Conservation (phyloP, 352 stramenopile species). For the Globisporangium irregulare region DNA sequence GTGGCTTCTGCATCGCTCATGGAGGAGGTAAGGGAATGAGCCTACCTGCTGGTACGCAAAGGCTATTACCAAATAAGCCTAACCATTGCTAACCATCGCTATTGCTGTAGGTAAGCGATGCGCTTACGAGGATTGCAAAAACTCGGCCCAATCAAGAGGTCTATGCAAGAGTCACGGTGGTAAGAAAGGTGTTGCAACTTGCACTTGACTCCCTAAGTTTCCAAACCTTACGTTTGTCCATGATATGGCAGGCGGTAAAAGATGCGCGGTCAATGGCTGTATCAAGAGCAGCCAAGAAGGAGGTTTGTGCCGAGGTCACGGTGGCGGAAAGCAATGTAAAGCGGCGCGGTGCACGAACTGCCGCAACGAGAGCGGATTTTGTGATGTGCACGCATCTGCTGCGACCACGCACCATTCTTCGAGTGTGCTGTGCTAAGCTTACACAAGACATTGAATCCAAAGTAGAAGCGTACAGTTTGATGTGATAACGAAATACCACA, state of each 20-base stretch:
- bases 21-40: slow-evolving; percentile 44
- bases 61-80: not conserved
- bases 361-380: slow-evolving; percentile 28
- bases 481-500: not conserved
- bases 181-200: slow-evolving; percentile 15
- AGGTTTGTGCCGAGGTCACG: slow-evolving; percentile 67
- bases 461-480: not conserved
- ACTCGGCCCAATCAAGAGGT: slow-evolving; percentile 77
- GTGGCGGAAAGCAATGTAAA: slow-evolving; percentile 34
- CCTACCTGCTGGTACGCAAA: not conserved
- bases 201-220: not conserved
- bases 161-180: slow-evolving; percentile 87
- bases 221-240: not conserved
- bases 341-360: slow-evolving; percentile 24
- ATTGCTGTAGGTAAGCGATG: slow-evolving; percentile 60
- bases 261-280: slow-evolving; percentile 52
- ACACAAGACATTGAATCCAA: not conserved
- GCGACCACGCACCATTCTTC: not conserved
- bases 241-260: slow-evolving; percentile 48
- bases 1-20: slow-evolving; percentile 78
- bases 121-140: slow-evolving; percentile 54
- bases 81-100: not conserved
- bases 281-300: slow-evolving; percentile 70
- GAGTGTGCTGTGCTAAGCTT: not conserved
- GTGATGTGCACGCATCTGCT: slow-evolving; percentile 11